These are phyloP conservation scores for Striga asiatica DNA, from an alignment of 257 asterid species.

Conservation along the genomic window DNA sequence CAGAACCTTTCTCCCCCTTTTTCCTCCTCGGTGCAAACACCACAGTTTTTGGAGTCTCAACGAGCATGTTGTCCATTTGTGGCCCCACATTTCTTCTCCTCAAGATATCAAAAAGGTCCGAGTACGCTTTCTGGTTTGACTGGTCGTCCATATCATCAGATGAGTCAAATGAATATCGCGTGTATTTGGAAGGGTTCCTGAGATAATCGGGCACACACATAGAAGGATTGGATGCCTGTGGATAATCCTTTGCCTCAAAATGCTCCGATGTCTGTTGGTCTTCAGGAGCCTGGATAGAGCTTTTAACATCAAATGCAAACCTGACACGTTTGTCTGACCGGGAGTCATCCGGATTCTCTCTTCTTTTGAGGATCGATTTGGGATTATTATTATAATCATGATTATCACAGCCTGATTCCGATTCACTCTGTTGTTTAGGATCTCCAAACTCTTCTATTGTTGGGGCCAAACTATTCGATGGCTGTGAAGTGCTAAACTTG, in stretches of 20 bases:
- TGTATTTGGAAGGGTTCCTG: slow-evolving; percentile 76
- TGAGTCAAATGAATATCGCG: slow-evolving; percentile 48
- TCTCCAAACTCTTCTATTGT: slow-evolving; percentile 12
- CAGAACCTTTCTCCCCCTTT: slow-evolving; percentile 15
- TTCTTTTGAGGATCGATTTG: slow-evolving; percentile 56
- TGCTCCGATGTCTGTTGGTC: slow-evolving; percentile 17
- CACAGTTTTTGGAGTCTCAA: slow-evolving; percentile 31
- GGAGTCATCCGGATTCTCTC: slow-evolving; percentile 26
- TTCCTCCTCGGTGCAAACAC: slow-evolving; percentile 51
- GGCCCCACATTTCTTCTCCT: slow-evolving; percentile 26
- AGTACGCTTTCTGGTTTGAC: slow-evolving; percentile 48
- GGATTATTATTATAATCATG: no score
- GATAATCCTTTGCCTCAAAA: slow-evolving; percentile 3
- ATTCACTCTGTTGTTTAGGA: slow-evolving; percentile 14
- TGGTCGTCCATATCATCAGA: slow-evolving; percentile 48
- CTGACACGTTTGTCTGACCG: slow-evolving; percentile 60
- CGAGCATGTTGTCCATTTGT: slow-evolving; percentile 12
- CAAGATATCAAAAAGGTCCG: slow-evolving; percentile 36
- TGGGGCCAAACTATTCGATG: slow-evolving; percentile 25
- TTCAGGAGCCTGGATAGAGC: slow-evolving; percentile 14
- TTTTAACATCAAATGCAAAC: slow-evolving; percentile 25
- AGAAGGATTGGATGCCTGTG: slow-evolving; percentile 20
- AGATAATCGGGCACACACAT: slow-evolving; percentile 52
- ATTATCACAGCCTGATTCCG: slow-evolving; percentile 4
- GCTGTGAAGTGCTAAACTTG: slow-evolving; percentile 26